A percentile compares a stretch with the other conserved stretches of the same genome.
phyloP scores from a whole-genome alignment of 768 basidiomycete genomes.

The Phaeotremella skinneri region DNA sequence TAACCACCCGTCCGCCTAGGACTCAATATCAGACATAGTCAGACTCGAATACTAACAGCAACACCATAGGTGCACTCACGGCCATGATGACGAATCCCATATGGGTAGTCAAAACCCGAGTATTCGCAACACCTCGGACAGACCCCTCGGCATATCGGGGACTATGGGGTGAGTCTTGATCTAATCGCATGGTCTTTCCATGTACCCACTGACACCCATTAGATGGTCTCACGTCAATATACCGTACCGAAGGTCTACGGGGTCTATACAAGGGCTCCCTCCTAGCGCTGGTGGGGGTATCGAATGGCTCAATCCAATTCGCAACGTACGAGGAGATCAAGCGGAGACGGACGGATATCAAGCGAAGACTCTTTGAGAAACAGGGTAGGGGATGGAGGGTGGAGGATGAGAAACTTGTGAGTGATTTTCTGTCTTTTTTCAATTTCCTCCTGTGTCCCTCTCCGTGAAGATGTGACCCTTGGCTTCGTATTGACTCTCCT shows the following conservation, averaged over 20 bases:
- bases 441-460: not conserved
- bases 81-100: constrained; percentile 94
- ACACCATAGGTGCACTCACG: constrained; percentile 92
- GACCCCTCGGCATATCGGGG: constrained; percentile 74
- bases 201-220: not conserved
- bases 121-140: constrained; percentile 76
- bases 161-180: constrained; percentile 64
- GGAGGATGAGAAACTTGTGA: constrained; percentile 80
- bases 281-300: constrained; percentile 85
- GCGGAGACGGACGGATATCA: constrained; percentile 70
- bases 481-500: not conserved
- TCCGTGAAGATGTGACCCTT: not conserved
- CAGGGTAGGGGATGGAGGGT: constrained; percentile 66
- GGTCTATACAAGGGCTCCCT: constrained; percentile 86
- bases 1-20: no score
- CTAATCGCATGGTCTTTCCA: constrained; percentile 11
- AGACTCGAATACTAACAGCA: no score
- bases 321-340: constrained; percentile 97
- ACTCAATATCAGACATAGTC: no score
- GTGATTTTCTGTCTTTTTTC: constrained; percentile 46
- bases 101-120: constrained; percentile 95
- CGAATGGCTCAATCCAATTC: constrained; percentile 93
- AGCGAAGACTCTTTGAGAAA: constrained; percentile 62
- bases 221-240: constrained; percentile 74
- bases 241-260: constrained; percentile 66